Conservation (phyloP, 2,329 filamentous ascomycete genomes). For the Lachnellula cervina region DNA sequence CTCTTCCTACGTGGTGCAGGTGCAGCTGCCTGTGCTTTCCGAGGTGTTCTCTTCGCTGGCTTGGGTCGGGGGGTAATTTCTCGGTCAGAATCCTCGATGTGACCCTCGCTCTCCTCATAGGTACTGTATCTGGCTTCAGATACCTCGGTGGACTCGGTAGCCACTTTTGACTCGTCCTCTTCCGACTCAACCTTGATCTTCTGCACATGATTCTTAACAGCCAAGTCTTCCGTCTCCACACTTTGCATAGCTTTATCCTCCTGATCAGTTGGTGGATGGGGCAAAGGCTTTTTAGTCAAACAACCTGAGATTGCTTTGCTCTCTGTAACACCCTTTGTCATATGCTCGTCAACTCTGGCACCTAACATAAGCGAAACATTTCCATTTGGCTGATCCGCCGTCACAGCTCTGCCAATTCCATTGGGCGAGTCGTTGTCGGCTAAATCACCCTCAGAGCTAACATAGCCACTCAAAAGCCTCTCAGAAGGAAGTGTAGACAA, state of each 20-base stretch:
- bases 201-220: background rate
- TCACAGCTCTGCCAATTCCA: slow-evolving; percentile 17
- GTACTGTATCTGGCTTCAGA: background rate
- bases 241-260: slow-evolving; percentile 4
- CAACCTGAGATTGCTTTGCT: background rate
- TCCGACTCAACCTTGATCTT: background rate
- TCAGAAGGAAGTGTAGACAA: slow-evolving; percentile 43
- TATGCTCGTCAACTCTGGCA: background rate
- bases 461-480: slow-evolving; percentile 36
- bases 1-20: slow-evolving; percentile 9
- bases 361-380: slow-evolving; percentile 1
- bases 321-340: background rate
- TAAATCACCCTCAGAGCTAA: slow-evolving; percentile 15
- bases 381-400: slow-evolving; percentile 3
- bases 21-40: slow-evolving; percentile 8
- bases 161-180: background rate
- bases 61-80: slow-evolving; percentile 6
- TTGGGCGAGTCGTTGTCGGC: slow-evolving; percentile 8
- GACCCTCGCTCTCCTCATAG: background rate
- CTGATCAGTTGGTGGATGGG: background rate
- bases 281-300: background rate
- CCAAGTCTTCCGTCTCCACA: background rate
- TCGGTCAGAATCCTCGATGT: background rate
- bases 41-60: background rate
- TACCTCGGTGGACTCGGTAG: background rate